Evolutionary conservation across 1,284 basidiomycete species (phyloP).

Genomic region (Ustilago sp.): DNA sequence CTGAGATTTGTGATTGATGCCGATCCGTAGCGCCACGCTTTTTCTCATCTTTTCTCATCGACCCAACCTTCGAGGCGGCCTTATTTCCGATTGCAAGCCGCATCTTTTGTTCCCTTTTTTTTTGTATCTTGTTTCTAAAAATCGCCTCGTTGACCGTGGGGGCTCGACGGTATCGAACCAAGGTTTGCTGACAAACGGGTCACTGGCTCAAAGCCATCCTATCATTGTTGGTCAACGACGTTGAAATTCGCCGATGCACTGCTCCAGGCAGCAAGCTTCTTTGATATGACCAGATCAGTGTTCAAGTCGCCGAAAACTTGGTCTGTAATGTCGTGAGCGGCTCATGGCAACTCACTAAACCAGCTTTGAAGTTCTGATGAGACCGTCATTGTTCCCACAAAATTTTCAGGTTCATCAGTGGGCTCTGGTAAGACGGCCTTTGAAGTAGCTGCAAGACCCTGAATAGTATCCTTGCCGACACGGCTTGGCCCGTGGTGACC

Average conservation of each 20-base stretch:
- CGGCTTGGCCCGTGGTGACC: too few relatives aligned
- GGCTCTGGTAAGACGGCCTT: too few relatives aligned
- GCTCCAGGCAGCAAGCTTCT: too few relatives aligned
- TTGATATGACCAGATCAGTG: background rate
- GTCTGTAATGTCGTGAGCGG: too few relatives aligned
- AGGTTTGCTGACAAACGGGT: too few relatives aligned
- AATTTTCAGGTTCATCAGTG: too few relatives aligned
- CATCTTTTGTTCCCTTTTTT: background rate
- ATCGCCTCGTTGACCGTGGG: constrained; percentile 1
- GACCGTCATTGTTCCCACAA: background rate
- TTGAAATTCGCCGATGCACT: background rate
- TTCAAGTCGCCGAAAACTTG: background rate
- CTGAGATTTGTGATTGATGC: constrained; percentile 2
- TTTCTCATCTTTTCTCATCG: constrained; percentile 3
- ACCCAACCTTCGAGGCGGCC: background rate
- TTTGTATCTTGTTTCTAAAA: constrained; percentile 1
- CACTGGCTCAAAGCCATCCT: too few relatives aligned
- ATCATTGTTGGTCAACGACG: background rate
- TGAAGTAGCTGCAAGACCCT: background rate
- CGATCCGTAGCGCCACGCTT: constrained; percentile 14
- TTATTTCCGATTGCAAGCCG: background rate
- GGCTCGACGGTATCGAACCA: background rate
- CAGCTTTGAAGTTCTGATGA: background rate
- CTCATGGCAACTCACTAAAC: too few relatives aligned
- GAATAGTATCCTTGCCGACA: background rate